Base-by-base conservation (phyloP, 768 basidiomycete species). In the Nidularia pulvinata region DNA sequence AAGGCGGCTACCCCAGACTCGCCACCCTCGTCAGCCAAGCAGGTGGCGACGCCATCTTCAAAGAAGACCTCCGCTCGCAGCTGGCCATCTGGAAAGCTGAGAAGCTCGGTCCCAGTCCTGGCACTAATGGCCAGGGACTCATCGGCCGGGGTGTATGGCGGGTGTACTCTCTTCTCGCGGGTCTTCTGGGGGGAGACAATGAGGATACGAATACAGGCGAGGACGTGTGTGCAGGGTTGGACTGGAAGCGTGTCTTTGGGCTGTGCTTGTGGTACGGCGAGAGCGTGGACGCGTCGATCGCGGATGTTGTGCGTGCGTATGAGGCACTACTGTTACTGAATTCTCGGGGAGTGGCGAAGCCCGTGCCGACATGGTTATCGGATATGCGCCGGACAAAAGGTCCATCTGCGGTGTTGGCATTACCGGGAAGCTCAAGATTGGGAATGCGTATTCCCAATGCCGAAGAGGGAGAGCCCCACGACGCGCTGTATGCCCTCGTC, bases 221-320 rank as follows among this genome's bases (percentile, higher is more conserved):
- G 25, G 62, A 83, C 52, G 74, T 97, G 4, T 76, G 84, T 14
- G 74, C 85, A 50, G 89, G 84, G 0, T 69, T 98, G 50, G 95
- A 97, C 65, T 99, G 97, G 97, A 95, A 94, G 67, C 84, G 94
- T 16, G 87, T 88, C 1, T 91, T 98, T 64, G 97, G 93, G 2
- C 71, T 98, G 44, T 87, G 88, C 56, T 72, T 98, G 33, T 99
- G 97, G 97, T 98, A 87, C 66, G 85, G 85, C 1, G 79, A 86
- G 43, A 78, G 84, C 2, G 76, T 93, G 58, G 82, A 90, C 55
- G 79, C 88, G 2, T 75, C 91, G 4, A 82, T 94, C 54, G 74
- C 83, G 2, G 81, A 89, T 43, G 86, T 88, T 1, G 86, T 92
- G 59, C 68, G 77, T 9, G 70, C 80, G 1, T 96, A 89, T 65